A percentile compares a stretch with the other conserved stretches of the same genome.
Evolutionary conservation across 495 filamentous ascomycete genomes (phyloP).

Genomic region (Penicillium maclennaniae): DNA sequence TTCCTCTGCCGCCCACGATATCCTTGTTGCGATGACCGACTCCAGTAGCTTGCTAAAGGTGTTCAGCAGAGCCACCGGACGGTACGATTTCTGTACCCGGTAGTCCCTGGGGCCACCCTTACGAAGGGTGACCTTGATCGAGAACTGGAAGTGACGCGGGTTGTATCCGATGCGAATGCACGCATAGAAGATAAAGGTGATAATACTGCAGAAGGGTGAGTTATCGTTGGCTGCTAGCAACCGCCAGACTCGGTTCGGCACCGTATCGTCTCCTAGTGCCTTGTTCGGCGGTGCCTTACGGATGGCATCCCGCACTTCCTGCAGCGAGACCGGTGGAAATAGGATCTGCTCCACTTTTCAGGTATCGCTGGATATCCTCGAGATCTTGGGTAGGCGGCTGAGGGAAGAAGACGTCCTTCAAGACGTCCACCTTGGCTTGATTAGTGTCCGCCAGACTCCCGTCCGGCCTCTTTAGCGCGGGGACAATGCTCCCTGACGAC

Average conservation of each 20-base stretch:
- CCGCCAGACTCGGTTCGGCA: slow-evolving; percentile 19
- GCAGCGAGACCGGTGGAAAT: background rate
- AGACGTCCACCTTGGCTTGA: slow-evolving; percentile 13
- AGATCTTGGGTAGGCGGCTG: slow-evolving; percentile 18
- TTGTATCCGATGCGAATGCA: slow-evolving; percentile 20
- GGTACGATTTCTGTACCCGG: slow-evolving; percentile 15
- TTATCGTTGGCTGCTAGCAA: slow-evolving; percentile 1
- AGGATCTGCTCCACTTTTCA: background rate
- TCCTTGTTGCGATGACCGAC: slow-evolving; percentile 10
- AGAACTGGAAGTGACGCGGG: slow-evolving; percentile 14
- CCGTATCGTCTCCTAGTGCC: slow-evolving; percentile 21
- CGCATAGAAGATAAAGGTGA: slow-evolving; percentile 22
- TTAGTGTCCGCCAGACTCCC: background rate
- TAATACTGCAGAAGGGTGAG: background rate
- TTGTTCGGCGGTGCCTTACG: slow-evolving; percentile 17
- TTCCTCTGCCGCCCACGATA: slow-evolving; percentile 10
- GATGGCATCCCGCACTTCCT: slow-evolving; percentile 9
- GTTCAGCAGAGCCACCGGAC: slow-evolving; percentile 26
- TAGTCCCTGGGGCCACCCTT: slow-evolving; percentile 22
- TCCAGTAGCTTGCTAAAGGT: slow-evolving; percentile 27
- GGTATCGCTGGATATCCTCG: slow-evolving; percentile 9
- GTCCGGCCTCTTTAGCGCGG: background rate
- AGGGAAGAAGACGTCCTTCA: slow-evolving; percentile 25
- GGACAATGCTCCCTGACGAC: slow-evolving; percentile 2
- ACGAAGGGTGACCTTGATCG: slow-evolving; percentile 15